Percentiles rank a stretch among this genome's conserved stretches.
These are phyloP conservation scores for Phialemonium atrogriseum DNA, from an alignment of 2,329 filamentous ascomycete genomes.

Conservation along the genomic window DNA sequence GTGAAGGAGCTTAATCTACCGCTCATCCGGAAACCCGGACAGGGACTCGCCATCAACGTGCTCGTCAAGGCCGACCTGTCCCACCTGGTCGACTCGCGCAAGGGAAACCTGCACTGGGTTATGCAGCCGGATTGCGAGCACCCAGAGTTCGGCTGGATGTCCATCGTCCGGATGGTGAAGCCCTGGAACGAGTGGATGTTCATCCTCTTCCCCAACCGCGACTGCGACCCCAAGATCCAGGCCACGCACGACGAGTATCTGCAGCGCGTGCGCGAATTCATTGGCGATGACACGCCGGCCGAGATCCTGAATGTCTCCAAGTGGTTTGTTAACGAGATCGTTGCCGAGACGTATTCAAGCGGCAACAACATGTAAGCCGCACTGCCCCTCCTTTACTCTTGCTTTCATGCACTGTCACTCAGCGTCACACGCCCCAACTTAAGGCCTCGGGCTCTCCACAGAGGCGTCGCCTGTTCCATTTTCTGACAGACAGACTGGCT, in stretches of 20 bases:
- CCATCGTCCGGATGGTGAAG: constrained; percentile 50
- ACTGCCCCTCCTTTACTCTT: too few relatives aligned
- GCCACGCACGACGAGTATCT: constrained; percentile 38
- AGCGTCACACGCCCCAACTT: too few relatives aligned
- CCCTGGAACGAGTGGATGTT: constrained; percentile 57
- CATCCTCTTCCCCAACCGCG: constrained; percentile 38
- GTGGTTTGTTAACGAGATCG: constrained; percentile 55
- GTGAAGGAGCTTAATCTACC: constrained; percentile 26
- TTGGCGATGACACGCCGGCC: constrained; percentile 44
- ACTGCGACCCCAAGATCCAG: constrained; percentile 23
- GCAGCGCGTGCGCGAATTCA: constrained; percentile 35
- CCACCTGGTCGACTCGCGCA: constrained; percentile 39
- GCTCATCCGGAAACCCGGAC: constrained; percentile 21
- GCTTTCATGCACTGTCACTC: too few relatives aligned
- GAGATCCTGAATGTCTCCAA: constrained; percentile 45
- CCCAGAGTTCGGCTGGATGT: constrained; percentile 41
- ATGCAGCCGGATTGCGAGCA: constrained; percentile 44
- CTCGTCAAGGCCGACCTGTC: constrained; percentile 37
- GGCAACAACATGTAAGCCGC: constrained; percentile 39
- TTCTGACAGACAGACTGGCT: too few relatives aligned
- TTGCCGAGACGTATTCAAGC: constrained; percentile 46
- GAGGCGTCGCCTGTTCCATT: too few relatives aligned
- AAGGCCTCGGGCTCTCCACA: too few relatives aligned
- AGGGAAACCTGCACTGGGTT: constrained; percentile 54
- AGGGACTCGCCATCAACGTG: constrained; percentile 31